phyloP scores from a whole-genome alignment of 495 filamentous ascomycete species.

The Aspergillus kassunensis region DNA sequence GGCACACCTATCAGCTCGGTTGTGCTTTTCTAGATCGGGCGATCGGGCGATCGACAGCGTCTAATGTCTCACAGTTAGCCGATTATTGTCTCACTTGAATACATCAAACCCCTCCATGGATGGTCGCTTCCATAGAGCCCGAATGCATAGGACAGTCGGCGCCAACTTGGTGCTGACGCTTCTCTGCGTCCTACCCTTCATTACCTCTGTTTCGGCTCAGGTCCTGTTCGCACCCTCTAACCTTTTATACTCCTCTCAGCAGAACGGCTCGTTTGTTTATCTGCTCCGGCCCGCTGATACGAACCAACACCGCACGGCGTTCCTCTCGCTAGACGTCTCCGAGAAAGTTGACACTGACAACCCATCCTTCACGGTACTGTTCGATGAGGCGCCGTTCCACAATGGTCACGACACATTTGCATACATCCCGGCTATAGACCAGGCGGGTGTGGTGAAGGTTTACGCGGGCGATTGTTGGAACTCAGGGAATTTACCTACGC shows the following conservation, averaged over 20 bases:
- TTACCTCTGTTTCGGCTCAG: slow-evolving; percentile 25
- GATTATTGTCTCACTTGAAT: slow-evolving; percentile 10
- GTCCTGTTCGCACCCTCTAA: slow-evolving; percentile 75
- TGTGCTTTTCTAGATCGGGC: slow-evolving; percentile 13
- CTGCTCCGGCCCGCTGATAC: slow-evolving; percentile 52
- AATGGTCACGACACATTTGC: slow-evolving; percentile 36
- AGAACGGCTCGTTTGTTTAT: slow-evolving; percentile 51
- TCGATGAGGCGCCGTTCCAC: slow-evolving; percentile 64
- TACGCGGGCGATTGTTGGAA: slow-evolving; percentile 64
- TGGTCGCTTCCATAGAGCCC: slow-evolving; percentile 12
- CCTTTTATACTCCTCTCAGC: slow-evolving; percentile 53
- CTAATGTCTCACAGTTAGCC: slow-evolving; percentile 16
- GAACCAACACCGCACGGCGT: slow-evolving; percentile 35
- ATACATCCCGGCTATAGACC: slow-evolving; percentile 61
- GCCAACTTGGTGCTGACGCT: slow-evolving; percentile 16
- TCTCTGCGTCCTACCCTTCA: slow-evolving; percentile 20
- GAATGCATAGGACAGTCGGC: slow-evolving; percentile 19
- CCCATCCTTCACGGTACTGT: slow-evolving; percentile 52
- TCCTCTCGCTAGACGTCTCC: slow-evolving; percentile 64
- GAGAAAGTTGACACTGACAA: slow-evolving; percentile 47
- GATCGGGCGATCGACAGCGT: slow-evolving; percentile 17
- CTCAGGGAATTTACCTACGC: slow-evolving; percentile 31
- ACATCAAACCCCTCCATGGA: slow-evolving; percentile 16
- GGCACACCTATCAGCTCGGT: slow-evolving; percentile 8
- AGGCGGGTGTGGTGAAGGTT: slow-evolving; percentile 62